These are phyloP conservation scores for Botrytis aclada DNA, from an alignment of 2,329 filamentous ascomycete genomes.

Conservation along the genomic window DNA sequence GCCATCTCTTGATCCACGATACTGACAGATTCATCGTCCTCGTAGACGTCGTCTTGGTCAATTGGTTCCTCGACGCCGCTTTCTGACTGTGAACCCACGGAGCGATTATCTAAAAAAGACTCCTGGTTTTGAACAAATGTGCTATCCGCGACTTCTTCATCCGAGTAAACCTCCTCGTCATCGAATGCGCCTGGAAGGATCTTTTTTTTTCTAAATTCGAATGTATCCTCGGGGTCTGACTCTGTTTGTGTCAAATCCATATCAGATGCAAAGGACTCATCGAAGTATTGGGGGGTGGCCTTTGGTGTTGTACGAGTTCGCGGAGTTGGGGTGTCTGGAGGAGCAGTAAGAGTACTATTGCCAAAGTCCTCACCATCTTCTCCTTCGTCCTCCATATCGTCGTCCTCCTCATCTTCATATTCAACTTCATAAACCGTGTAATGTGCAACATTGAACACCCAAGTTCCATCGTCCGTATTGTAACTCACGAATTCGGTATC, in stretches of 20 bases:
- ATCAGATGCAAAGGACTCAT: slow-evolving; percentile 39
- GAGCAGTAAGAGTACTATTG: slow-evolving; percentile 49
- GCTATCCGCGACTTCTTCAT: slow-evolving; percentile 50
- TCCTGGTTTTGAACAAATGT: slow-evolving; percentile 45
- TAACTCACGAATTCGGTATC: slow-evolving; percentile 84
- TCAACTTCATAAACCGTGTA: slow-evolving; percentile 94
- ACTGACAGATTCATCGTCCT: slow-evolving; percentile 74
- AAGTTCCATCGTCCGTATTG: slow-evolving; percentile 73
- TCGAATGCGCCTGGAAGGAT: slow-evolving; percentile 80
- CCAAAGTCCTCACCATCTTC: slow-evolving; percentile 44
- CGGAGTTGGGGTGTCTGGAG: slow-evolving; percentile 44
- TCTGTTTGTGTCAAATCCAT: slow-evolving; percentile 39
- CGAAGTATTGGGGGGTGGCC: slow-evolving; percentile 23
- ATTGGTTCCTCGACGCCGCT: slow-evolving; percentile 53
- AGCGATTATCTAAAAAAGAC: slow-evolving; percentile 94
- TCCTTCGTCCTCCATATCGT: slow-evolving; percentile 61
- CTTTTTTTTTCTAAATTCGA: slow-evolving; percentile 38
- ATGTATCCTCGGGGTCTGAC: slow-evolving; percentile 39
- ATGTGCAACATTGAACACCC: slow-evolving; percentile 92
- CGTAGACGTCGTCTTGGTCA: slow-evolving; percentile 63
- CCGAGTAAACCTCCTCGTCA: slow-evolving; percentile 52
- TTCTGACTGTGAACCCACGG: slow-evolving; percentile 72
- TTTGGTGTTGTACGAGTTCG: slow-evolving; percentile 31
- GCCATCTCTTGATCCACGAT: slow-evolving; percentile 70
- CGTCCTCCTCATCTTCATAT: slow-evolving; percentile 65